Conservation (phyloP, 805 yeast genomes). For the Nakazawaea laoshanensis region DNA sequence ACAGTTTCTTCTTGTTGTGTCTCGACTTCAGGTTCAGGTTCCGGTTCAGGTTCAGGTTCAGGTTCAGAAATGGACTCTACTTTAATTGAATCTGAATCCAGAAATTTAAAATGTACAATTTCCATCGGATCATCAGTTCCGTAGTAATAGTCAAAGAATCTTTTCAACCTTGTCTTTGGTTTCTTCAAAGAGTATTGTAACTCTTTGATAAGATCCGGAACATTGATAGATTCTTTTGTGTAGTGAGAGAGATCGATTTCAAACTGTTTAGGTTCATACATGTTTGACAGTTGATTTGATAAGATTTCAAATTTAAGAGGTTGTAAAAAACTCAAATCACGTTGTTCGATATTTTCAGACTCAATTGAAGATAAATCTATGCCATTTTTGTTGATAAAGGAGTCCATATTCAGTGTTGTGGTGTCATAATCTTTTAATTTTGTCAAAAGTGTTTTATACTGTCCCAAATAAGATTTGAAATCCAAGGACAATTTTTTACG, state of each 20-base stretch:
- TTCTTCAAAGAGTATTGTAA: conserved; percentile 22
- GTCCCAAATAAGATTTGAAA: background rate
- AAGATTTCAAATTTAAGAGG: conserved; percentile 25
- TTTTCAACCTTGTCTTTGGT: conserved; percentile 32
- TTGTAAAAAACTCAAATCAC: conserved; percentile 21
- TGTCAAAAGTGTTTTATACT: conserved; percentile 4
- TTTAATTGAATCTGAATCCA: too few relatives aligned
- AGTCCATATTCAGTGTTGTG: background rate
- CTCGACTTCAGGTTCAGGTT: too few relatives aligned
- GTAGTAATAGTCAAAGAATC: conserved; percentile 41
- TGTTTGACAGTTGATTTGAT: conserved; percentile 15
- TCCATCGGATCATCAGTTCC: conserved; percentile 42
- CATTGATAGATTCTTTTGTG: conserved; percentile 12
- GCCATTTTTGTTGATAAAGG: conserved; percentile 5
- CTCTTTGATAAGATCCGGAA: conserved; percentile 11
- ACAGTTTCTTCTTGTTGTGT: background rate
- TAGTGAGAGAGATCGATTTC: conserved; percentile 9
- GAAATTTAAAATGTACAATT: conserved; percentile 17
- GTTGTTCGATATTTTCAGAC: background rate
- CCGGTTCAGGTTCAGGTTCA: too few relatives aligned
- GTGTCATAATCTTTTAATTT: conserved; percentile 4
- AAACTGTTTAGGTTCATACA: conserved; percentile 13
- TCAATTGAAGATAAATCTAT: too few relatives aligned
- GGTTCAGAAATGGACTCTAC: too few relatives aligned
- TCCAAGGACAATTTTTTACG: conserved; percentile 3